phyloP scores from a whole-genome alignment of 495 filamentous ascomycete species.

The Niebla homalea region DNA sequence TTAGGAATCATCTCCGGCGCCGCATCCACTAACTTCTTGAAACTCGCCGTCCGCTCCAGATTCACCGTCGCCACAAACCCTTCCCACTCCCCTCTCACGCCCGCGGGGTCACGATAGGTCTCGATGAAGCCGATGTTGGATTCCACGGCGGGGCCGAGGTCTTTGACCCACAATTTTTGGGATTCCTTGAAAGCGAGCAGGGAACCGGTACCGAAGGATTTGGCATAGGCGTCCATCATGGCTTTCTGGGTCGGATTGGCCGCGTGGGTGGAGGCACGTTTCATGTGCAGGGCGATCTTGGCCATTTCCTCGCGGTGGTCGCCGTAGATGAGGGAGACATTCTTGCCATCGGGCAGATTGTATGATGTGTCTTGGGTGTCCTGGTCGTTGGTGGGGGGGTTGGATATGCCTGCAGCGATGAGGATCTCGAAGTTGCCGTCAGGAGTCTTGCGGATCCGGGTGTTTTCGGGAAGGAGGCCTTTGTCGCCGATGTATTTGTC shows the following conservation, averaged over 20 bases:
- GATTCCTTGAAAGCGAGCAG: conserved; percentile 80
- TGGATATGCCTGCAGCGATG: conserved; percentile 59
- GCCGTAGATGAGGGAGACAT: conserved; percentile 64
- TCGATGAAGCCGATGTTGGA: conserved; percentile 92
- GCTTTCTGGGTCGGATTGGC: conserved; percentile 73
- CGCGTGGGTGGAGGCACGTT: conserved; percentile 59
- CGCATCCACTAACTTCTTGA: conserved; percentile 66
- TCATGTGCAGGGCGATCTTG: conserved; percentile 57
- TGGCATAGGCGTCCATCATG: conserved; percentile 74
- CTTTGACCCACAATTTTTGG: conserved; percentile 84
- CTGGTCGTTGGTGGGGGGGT: conserved; percentile 44
- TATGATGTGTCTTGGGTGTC: conserved; percentile 57
- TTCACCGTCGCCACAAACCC: conserved; percentile 61
- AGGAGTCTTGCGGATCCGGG: conserved; percentile 61
- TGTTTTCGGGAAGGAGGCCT: conserved; percentile 72
- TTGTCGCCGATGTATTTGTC: conserved; percentile 63
- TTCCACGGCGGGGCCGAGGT: conserved; percentile 81
- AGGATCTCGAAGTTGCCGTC: conserved; percentile 65
- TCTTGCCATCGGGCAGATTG: conserved; percentile 59
- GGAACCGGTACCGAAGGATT: conserved; percentile 75
- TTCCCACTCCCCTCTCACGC: conserved; percentile 94
- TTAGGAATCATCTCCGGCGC: conserved; percentile 75
- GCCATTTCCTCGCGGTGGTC: conserved; percentile 72
- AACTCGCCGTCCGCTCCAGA: conserved; percentile 79
- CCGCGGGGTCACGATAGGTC: conserved; percentile 88